Base-by-base conservation (phyloP, 1,284 basidiomycete species). In the Cutaneotrichosporon mucoides region DNA sequence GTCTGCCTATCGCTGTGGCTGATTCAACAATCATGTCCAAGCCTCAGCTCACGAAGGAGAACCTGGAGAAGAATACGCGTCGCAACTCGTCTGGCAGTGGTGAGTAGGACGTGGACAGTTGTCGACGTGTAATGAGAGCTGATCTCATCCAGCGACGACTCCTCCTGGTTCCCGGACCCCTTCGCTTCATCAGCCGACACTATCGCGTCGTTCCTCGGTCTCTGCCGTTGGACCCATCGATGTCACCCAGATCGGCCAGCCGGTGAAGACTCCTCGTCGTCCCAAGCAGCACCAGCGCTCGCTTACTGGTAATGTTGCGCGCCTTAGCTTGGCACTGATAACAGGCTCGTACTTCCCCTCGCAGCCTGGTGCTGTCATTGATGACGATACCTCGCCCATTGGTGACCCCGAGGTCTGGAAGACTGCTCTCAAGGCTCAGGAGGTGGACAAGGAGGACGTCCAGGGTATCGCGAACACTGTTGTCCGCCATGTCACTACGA, bases 401-500 rank as follows among this genome's bases (percentile, higher is more conserved):
- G 91, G 91, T 41, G 88, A 93, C 44, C 89, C 92, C 73, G 79
- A 82, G 60, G 82, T 83, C 0, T 93, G 90, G 90, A 89, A 87
- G 76, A 82, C 79, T 5, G 86, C 84, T 1, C 61, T 77, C 51
- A 62, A 71, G 46, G 66, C 68, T 5, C 58, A 70, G 42, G 62
- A 67, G 6, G 66, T 73, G 44, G 71, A 71, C 51, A 61, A 65
- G 50, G 69, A 73, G 6, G 69, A 73, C 58, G 81, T 85, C 8
- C 79, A 81, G 36, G 80, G 81, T n/a, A 86, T 92, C 71, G 87
- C 88, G 24, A 87, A 84, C 59, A 72, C 85, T n/a, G 82, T 94
- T 67, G 88, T 93, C 42, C 84, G 86, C 68, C 89, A 93, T 73
- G 72, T 92, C 53, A 88, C 91, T 68, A 91, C 90, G 0, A 89